Conservation (phyloP, 225 moss, liverwort and hornwort species). For the Ulota crispa region DNA sequence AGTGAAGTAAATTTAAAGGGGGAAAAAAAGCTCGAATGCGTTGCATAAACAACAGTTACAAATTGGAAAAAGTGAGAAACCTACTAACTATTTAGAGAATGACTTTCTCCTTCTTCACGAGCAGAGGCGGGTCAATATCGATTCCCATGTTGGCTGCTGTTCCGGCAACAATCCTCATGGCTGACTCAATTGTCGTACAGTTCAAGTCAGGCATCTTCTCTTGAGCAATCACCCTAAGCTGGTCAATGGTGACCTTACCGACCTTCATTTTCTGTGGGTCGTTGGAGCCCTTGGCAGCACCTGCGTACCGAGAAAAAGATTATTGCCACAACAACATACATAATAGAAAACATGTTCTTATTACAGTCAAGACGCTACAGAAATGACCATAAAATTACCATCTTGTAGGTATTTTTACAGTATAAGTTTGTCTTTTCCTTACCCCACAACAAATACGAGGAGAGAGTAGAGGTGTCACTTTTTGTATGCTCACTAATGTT, state of each 20-base stretch:
- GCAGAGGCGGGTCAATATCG: slow-evolving; percentile 80
- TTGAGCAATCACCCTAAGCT: slow-evolving; percentile 75
- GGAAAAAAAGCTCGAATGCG: slow-evolving; percentile 15
- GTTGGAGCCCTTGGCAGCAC: slow-evolving; percentile 83
- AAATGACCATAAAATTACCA: too few relatives aligned
- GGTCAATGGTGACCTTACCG: slow-evolving; percentile 82
- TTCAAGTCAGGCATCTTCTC: slow-evolving; percentile 97
- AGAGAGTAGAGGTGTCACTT: too few relatives aligned
- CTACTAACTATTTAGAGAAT: slow-evolving; percentile 42
- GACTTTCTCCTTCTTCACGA: slow-evolving; percentile 89
- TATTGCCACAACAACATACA: background rate
- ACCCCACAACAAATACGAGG: too few relatives aligned
- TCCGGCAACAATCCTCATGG: slow-evolving; percentile 98
- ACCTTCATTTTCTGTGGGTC: slow-evolving; percentile 79
- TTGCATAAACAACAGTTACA: slow-evolving; percentile 7
- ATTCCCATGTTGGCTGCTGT: slow-evolving; percentile 99
- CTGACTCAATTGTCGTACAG: slow-evolving; percentile 77
- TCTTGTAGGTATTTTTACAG: too few relatives aligned
- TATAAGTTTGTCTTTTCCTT: too few relatives aligned
- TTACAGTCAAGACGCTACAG: too few relatives aligned
- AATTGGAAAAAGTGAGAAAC: slow-evolving; percentile 13
- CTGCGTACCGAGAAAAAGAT: slow-evolving; percentile 34
- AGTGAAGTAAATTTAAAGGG: slow-evolving; percentile 9
- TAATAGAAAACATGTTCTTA: background rate
- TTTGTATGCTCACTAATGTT: too few relatives aligned